Base-by-base conservation (phyloP, 2,329 filamentous ascomycete species). In the Penicillium olsonii region DNA sequence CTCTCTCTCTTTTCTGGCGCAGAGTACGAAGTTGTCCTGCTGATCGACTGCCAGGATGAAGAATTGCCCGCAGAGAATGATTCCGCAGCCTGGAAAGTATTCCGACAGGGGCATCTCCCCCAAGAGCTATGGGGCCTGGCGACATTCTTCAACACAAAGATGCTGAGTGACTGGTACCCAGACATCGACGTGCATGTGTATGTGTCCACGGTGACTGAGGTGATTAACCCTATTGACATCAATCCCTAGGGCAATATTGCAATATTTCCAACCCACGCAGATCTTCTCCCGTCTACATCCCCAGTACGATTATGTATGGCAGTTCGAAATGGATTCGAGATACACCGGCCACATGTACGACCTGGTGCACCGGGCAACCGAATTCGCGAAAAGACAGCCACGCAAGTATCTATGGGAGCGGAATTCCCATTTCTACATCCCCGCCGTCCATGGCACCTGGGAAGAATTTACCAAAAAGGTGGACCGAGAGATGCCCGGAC, bases 1-100 rank as follows among this genome's bases (percentile, higher is more conserved):
- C 77, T 95, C 10, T 82, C 85, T 1, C 76, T 96, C 48, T 85
- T 87, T 43, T 92, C 90, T 5, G 90, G 90, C 19, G 90, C 87
- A 27, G 87, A 92, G 60, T 96, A 95, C 68, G 88, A 94, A 58
- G 83, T 95, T 3, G 88, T 95, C 65, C 80, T 96, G 17, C 80
- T 96, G 2, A 84, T 95, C 8, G 90, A 96, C 68, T 85, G 95
- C 61, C 91, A 89, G 70, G 87, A 95, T 62, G 81, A 83, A 47
- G 80, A 76, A 53, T 75, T 91, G 54, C 87, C 88, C 8, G 84
- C 38, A 19, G 15, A 39, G 12, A 11, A 15, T 8, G 42, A 53
- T 15, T 9, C 20, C 3, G 39, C 35, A 3, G 50, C 45, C 19
- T 44, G 48, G 45, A 22, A 52, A 15, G 15, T 29, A 5, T 45